phyloP scores from a whole-genome alignment of 148 eudicot species.

The Chenopodium album region DNA sequence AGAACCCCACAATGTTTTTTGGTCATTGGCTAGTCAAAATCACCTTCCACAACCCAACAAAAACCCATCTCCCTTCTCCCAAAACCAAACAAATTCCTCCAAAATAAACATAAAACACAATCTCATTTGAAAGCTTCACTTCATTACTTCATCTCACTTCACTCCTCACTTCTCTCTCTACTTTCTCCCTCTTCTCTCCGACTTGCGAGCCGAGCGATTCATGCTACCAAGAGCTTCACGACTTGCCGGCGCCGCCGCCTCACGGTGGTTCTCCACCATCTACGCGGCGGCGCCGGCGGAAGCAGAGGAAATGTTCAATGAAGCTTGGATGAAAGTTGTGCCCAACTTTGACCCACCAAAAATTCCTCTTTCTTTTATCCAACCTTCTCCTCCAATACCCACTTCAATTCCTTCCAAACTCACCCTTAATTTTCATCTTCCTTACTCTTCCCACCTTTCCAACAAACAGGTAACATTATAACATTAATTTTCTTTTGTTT shows the following conservation, averaged over 20 bases:
- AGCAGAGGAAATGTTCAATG: constrained; percentile 28
- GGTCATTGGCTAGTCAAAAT: constrained; percentile 13
- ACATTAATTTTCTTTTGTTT: neutral
- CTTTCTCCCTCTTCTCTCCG: constrained; percentile 18
- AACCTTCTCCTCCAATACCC: constrained; percentile 39
- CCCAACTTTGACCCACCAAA: constrained; percentile 62
- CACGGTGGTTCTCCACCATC: constrained; percentile 46
- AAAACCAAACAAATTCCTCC: neutral
- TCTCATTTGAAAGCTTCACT: neutral
- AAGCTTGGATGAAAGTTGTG: constrained; percentile 53
- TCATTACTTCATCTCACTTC: too few relatives aligned
- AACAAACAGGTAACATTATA: constrained; percentile 39
- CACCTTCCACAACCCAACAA: constrained; percentile 8
- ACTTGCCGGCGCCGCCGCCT: constrained; percentile 24
- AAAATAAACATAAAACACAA: neutral
- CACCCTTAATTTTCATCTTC: constrained; percentile 52
- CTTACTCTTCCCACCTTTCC: constrained; percentile 43
- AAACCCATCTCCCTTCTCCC: constrained; percentile 9
- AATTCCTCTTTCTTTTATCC: constrained; percentile 44
- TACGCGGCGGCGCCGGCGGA: constrained; percentile 24
- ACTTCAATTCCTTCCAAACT: constrained; percentile 55
- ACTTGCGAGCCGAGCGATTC: constrained; percentile 57
- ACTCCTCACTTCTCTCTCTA: neutral
- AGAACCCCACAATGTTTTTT: neutral
- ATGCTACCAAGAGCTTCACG: constrained; percentile 38